Percentiles rank a stretch among this genome's conserved stretches.
phyloP scores from a whole-genome alignment of 768 basidiomycete genomes.

The Mycena olivaceomarginata region DNA sequence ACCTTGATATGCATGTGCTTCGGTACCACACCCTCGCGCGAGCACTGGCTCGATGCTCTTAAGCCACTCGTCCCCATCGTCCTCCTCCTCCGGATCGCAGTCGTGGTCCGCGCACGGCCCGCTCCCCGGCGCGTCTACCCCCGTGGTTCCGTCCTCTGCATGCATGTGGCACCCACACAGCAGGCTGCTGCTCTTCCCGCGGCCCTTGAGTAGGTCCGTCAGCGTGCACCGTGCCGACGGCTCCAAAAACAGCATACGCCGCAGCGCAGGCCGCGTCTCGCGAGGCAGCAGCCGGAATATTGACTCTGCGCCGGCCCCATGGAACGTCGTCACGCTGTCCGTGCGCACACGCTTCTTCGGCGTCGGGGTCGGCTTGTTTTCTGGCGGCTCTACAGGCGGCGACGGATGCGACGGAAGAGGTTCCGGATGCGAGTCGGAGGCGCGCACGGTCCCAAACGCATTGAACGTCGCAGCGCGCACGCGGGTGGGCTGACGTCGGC shows the following conservation, averaged over 20 bases:
- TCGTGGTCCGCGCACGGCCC: constrained; percentile 80
- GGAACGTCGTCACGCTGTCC: constrained; percentile 79
- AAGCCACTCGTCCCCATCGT: constrained; percentile 94
- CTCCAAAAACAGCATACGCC: constrained; percentile 96
- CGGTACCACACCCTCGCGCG: constrained; percentile 63
- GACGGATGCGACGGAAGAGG: constrained; percentile 24
- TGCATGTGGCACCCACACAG: constrained; percentile 83
- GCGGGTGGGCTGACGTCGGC: constrained; percentile 36
- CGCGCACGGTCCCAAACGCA: constrained; percentile 29
- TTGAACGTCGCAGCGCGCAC: constrained; percentile 46
- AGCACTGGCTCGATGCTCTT: constrained; percentile 83
- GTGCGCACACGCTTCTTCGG: constrained; percentile 64
- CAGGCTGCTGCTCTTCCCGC: constrained; percentile 83
- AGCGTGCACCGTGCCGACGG: constrained; percentile 93
- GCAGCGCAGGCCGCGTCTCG: constrained; percentile 91
- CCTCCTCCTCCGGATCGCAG: constrained; percentile 78
- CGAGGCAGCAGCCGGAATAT: constrained; percentile 97
- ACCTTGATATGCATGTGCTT: constrained; percentile 86
- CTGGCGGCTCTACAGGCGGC: constrained; percentile 32
- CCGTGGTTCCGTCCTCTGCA: constrained; percentile 56
- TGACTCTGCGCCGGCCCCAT: constrained; percentile 88
- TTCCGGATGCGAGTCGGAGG: constrained; percentile 5
- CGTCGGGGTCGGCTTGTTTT: constrained; percentile 21
- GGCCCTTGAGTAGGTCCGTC: constrained; percentile 91
- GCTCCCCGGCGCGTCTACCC: constrained; percentile 59